phyloP scores from a whole-genome alignment of 2,329 filamentous ascomycete genomes.

The Colletotrichum endophyticum region DNA sequence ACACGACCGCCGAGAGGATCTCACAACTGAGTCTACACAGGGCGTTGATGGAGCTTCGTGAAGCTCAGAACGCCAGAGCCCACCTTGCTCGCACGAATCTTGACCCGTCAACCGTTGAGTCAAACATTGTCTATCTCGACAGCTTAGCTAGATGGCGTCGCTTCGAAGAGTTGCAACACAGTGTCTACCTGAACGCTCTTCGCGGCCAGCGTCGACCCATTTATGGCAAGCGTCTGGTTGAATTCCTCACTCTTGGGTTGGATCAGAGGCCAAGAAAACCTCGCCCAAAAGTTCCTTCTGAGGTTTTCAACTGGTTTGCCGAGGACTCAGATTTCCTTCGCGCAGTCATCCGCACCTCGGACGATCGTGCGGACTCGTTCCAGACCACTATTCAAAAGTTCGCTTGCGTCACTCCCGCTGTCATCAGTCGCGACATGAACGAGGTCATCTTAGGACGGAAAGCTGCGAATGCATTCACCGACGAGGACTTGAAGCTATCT shows the following conservation, averaged over 20 bases:
- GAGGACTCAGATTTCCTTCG: constrained; percentile 69
- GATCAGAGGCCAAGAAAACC: constrained; percentile 64
- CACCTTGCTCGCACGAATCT: constrained; percentile 60
- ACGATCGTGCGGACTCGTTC: constrained; percentile 73
- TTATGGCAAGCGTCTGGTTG: constrained; percentile 81
- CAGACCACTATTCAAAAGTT: constrained; percentile 84
- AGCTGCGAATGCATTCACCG: constrained; percentile 62
- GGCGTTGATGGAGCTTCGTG: constrained; percentile 72
- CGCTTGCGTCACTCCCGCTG: constrained; percentile 89
- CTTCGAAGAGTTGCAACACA: constrained; percentile 81
- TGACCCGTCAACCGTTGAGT: constrained; percentile 71
- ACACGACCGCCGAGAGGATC: constrained; percentile 55
- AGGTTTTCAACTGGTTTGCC: constrained; percentile 77
- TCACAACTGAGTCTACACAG: constrained; percentile 73
- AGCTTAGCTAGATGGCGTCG: constrained; percentile 71
- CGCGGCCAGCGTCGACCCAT: constrained; percentile 81
- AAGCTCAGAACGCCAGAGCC: constrained; percentile 69
- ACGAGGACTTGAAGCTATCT: constrained; percentile 62
- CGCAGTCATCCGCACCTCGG: constrained; percentile 75
- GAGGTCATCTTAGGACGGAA: constrained; percentile 68
- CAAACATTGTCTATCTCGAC: constrained; percentile 75
- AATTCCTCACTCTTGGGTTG: constrained; percentile 71
- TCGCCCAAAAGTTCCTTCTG: constrained; percentile 63
- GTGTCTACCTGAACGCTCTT: constrained; percentile 79
- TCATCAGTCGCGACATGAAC: constrained; percentile 79